phyloP scores from a whole-genome alignment of 139 green algal species.

The Haematococcus lacustris region DNA sequence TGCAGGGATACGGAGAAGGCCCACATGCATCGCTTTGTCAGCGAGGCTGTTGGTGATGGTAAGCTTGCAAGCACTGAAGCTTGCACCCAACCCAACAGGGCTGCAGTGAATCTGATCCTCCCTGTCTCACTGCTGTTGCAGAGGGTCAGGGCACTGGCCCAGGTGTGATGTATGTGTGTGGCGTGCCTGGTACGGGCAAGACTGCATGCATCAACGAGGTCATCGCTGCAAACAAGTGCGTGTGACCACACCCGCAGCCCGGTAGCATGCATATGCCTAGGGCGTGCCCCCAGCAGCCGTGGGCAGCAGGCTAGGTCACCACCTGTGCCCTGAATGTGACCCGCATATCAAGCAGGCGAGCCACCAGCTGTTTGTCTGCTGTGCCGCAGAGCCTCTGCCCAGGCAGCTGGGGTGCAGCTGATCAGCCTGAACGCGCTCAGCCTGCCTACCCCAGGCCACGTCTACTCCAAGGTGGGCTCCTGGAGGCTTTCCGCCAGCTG shows the following conservation, averaged over 20 bases:
- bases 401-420: slow-evolving; percentile 31
- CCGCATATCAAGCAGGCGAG: no score
- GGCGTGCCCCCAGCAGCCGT: no score
- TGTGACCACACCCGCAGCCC: no score
- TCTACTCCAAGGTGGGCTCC: slow-evolving; percentile 56
- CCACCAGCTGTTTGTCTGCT: no score
- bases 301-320: no score
- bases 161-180: slow-evolving; percentile 89
- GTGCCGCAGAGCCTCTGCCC: neutral
- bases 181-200: slow-evolving; percentile 95
- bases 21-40: slow-evolving; percentile 55
- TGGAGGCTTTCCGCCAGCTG: neutral
- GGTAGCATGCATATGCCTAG: no score
- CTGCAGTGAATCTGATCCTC: no score
- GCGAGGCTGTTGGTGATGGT: slow-evolving; percentile 44
- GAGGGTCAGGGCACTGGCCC: slow-evolving; percentile 5
- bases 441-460: slow-evolving; percentile 79
- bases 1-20: slow-evolving; percentile 76
- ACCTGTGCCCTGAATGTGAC: no score
- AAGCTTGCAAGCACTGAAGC: no score
- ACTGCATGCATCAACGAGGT: slow-evolving; percentile 83
- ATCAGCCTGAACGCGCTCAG: slow-evolving; percentile 87
- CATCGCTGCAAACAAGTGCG: no score
- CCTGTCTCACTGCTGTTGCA: no score
- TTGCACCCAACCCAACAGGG: no score